These are phyloP conservation scores for Lipomyces yamanashiensis DNA, from an alignment of 805 yeast genomes.

Conservation along the genomic window DNA sequence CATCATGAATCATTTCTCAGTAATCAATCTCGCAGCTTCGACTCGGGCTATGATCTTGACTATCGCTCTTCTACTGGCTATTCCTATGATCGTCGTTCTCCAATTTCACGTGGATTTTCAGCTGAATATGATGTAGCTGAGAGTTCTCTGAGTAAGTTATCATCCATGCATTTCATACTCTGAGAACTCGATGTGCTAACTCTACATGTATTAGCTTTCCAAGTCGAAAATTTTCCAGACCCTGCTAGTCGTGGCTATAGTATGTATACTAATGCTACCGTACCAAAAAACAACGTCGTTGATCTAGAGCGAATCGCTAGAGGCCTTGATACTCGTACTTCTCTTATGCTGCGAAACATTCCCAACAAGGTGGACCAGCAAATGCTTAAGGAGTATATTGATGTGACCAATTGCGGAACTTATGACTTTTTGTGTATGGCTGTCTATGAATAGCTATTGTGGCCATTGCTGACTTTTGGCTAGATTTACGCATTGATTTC, in stretches of 20 bases:
- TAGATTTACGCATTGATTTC: conserved; percentile 57
- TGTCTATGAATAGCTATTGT: background rate
- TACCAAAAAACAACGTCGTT: conserved; percentile 47
- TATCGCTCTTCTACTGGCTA: background rate
- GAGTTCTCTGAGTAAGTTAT: conserved; percentile 28
- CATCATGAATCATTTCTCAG: conserved; percentile 15
- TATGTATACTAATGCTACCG: conserved; percentile 41
- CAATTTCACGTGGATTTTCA: background rate
- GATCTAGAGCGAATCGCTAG: conserved; percentile 49
- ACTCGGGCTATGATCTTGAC: background rate
- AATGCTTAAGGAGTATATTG: conserved; percentile 53
- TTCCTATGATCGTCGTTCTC: background rate
- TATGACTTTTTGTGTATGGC: conserved; percentile 50
- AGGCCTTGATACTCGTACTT: conserved; percentile 54
- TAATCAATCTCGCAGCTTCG: conserved; percentile 2
- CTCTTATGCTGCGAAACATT: conserved; percentile 59
- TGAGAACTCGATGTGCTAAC: too few relatives aligned
- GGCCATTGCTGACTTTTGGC: background rate
- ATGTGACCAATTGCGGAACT: conserved; percentile 50
- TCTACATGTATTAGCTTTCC: conserved; percentile 25
- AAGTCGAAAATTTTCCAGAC: conserved; percentile 31
- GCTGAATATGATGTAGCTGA: conserved; percentile 26
- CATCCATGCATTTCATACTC: background rate
- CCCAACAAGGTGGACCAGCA: conserved; percentile 57
- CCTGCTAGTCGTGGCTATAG: conserved; percentile 23